phyloP scores from a whole-genome alignment of 2,329 filamentous ascomycete species.

The Didymella exigua region DNA sequence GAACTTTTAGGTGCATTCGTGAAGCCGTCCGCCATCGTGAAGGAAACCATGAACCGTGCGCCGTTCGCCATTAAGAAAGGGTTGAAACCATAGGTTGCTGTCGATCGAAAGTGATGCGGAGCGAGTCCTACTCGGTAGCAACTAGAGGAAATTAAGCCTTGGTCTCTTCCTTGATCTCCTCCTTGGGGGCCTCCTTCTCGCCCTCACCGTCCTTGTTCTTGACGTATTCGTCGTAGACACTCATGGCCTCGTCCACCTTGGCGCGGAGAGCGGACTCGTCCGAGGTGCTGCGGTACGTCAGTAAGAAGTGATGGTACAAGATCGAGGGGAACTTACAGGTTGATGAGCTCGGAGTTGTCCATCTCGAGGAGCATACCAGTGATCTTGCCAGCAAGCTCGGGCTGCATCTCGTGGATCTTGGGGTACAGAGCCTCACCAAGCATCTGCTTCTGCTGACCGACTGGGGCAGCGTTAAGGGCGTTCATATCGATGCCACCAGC shows the following conservation, averaged over 20 bases:
- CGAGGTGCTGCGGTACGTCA: conserved; percentile 69
- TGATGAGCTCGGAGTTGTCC: conserved; percentile 93
- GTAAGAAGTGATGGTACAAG: conserved; percentile 30
- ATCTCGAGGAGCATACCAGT: conserved; percentile 99
- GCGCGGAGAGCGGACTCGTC: conserved; percentile 86
- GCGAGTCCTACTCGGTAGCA: conserved; percentile 40
- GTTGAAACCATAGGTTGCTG: conserved; percentile 35
- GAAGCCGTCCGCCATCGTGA: conserved; percentile 40
- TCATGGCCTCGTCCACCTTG: conserved; percentile 97
- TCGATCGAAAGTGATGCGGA: conserved; percentile 34
- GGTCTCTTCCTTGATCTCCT: conserved; percentile 55
- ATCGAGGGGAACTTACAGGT: conserved; percentile 73
- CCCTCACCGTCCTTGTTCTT: conserved; percentile 71
- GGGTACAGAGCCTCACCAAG: conserved; percentile 97
- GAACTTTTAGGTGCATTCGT: conserved; percentile 47
- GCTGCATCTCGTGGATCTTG: conserved; percentile 94
- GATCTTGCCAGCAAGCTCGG: conserved; percentile 97
- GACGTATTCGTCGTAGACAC: conserved; percentile 95
- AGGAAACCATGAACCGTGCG: conserved; percentile 40
- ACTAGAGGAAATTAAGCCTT: conserved; percentile 46
- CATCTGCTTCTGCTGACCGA: conserved; percentile 94
- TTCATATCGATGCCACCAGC: conserved; percentile 56
- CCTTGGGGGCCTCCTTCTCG: conserved; percentile 47
- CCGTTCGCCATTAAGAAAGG: conserved; percentile 45
- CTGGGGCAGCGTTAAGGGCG: conserved; percentile 59